Percentiles rank a stretch among this genome's conserved stretches.
Evolutionary conservation across 2,329 filamentous ascomycete genomes (phyloP).

Genomic region (Venturia carpophila): DNA sequence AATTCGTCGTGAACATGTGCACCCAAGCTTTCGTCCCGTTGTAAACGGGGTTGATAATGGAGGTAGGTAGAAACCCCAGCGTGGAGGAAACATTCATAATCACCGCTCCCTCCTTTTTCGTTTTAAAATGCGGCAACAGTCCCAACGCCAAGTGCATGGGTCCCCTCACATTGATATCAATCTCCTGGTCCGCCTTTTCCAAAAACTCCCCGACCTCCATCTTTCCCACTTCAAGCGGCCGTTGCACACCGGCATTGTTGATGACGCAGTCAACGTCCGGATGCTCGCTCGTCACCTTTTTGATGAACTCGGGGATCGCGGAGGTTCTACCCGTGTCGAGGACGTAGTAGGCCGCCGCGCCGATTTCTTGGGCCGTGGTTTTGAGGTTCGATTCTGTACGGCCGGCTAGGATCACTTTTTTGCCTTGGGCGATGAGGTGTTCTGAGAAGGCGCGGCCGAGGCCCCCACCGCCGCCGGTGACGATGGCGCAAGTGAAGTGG

Average conservation of each 20-base stretch:
- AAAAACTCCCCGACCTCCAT: constrained; percentile 33
- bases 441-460: constrained; percentile 44
- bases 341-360: constrained; percentile 44
- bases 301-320: constrained; percentile 39
- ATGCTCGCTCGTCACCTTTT: constrained; percentile 41
- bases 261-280: constrained; percentile 51
- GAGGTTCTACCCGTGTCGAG: constrained; percentile 43
- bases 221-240: constrained; percentile 40
- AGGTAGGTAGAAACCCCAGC: constrained; percentile 46
- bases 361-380: constrained; percentile 37
- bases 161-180: constrained; percentile 51
- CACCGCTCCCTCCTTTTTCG: constrained; percentile 31
- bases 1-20: constrained; percentile 49
- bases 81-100: constrained; percentile 50
- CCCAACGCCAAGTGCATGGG: constrained; percentile 48
- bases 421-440: constrained; percentile 40
- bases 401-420: constrained; percentile 46
- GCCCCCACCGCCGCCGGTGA: constrained; percentile 46
- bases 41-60: constrained; percentile 50
- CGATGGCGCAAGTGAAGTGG: constrained; percentile 38
- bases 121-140: constrained; percentile 44
- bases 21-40: constrained; percentile 53
- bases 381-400: constrained; percentile 49
- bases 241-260: constrained; percentile 53
- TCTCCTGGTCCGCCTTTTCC: constrained; percentile 45